Evolutionary conservation across 192 early-diverging fungal genomes (phyloP), one percentile per base, ranked within the genome.

Genomic region (Phlyctochytrium bullatum): DNA sequence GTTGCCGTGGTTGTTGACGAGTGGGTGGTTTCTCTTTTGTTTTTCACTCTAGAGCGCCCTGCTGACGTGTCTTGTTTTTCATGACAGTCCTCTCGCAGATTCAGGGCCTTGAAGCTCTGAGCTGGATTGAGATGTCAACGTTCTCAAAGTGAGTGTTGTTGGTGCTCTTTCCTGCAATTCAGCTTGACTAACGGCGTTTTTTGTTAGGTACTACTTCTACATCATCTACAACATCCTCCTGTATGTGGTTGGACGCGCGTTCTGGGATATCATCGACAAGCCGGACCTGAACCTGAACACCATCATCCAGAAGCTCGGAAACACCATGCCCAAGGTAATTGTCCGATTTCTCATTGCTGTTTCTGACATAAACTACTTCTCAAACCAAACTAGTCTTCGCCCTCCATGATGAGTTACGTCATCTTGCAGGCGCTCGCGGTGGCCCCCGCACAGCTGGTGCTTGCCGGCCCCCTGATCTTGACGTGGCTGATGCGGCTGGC

Each of bases 211-310:
- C 51, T 85, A 79, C 63, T 80, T 77, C 68, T 81, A 83, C 60
- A 69, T 78, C 63, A 34, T 84, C 25, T 77, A 72, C 67, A 84
- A 82, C 66, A 67, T 84, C 28, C 36, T 84, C 28, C 71, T 82
- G 53, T 68, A 78, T 59, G 67, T 69, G 34, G 71, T 75, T 34
- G 76, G 73, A 14, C 31, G 59, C 27, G 62, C 70, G 27, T 16
- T 78, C 20, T 78, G 76, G 73, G 20, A 66, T 4, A 29, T 68
- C 64, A 10, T 67, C 34, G 60, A 62, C 24, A 71, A 76, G 12
- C 53, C 30, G 3, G 25, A 14, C 29, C 20, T 24, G 25, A 68
- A 50, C 30, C 32, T 36, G 17, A 63, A 29, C n/a, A 74, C 73
- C 28, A 65, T 78, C 20, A 34, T 68, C 20, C 67, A 76, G 36